Evolutionary conservation across 306 rosid species (phyloP).

Genomic region (Glycine latifolia): DNA sequence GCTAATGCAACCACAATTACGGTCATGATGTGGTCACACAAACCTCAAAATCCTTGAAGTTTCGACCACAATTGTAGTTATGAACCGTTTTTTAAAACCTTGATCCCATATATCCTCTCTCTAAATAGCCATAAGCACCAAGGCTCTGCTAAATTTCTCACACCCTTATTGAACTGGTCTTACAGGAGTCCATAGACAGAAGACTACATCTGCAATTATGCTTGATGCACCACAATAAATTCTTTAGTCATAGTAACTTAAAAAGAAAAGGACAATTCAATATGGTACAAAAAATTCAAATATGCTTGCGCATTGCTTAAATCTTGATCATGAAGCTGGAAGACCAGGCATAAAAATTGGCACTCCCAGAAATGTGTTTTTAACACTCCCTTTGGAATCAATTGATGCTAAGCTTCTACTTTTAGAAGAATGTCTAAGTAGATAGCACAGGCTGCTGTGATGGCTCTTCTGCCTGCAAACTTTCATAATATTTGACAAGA

Average conservation of each 20-base stretch:
- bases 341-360: constrained; percentile 52
- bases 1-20: neutral
- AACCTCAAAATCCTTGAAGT: neutral
- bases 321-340: constrained; percentile 42
- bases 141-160: constrained; percentile 2
- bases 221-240: constrained; percentile 27
- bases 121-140: neutral
- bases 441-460: constrained; percentile 68
- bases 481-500: constrained; percentile 79
- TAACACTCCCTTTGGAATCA: constrained; percentile 27
- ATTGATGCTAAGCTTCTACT: constrained; percentile 39
- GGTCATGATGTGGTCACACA: neutral
- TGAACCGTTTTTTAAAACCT: neutral
- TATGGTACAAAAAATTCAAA: constrained; percentile 44
- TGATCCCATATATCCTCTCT: neutral
- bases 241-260: constrained; percentile 6
- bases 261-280: constrained; percentile 19
- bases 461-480: constrained; percentile 78
- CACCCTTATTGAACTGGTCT: neutral
- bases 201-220: constrained; percentile 24
- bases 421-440: constrained; percentile 48
- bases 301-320: constrained; percentile 43
- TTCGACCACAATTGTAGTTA: neutral
- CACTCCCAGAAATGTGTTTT: constrained; percentile 40
- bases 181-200: neutral